These are phyloP conservation scores for Setaria italica DNA, from an alignment of 202 grass and related monocot species.

Conservation along the genomic window DNA sequence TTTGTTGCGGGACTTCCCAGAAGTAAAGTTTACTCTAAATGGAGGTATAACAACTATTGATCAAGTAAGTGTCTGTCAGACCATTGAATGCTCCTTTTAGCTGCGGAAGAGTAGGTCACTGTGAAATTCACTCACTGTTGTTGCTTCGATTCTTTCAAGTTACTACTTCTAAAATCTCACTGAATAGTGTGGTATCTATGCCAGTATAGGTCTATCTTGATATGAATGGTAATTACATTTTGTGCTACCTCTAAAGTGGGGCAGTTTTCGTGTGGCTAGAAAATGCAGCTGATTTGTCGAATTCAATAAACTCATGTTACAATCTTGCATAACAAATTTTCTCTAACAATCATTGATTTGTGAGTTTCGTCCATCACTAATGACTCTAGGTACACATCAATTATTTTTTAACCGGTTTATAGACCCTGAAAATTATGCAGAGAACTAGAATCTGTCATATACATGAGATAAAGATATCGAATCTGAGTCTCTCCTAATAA, in stretches of 20 bases:
- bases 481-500: background rate
- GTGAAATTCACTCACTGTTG: background rate
- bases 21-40: slow-evolving; percentile 88
- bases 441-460: background rate
- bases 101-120: slow-evolving; percentile 14
- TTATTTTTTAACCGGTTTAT: slow-evolving; percentile 2
- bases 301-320: background rate
- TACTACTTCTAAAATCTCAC: background rate
- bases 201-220: background rate
- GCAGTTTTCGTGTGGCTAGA: background rate
- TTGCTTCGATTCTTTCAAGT: slow-evolving; percentile 31
- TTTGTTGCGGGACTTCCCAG: slow-evolving; percentile 91
- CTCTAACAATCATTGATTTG: background rate
- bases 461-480: slow-evolving; percentile 2
- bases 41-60: slow-evolving; percentile 79
- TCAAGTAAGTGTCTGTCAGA: slow-evolving; percentile 63
- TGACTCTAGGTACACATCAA: background rate
- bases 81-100: slow-evolving; percentile 12
- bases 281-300: background rate
- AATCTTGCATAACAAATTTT: slow-evolving; percentile 26
- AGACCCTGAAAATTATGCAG: slow-evolving; percentile 15
- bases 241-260: background rate
- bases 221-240: slow-evolving; percentile 13
- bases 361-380: background rate
- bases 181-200: background rate